A percentile compares a stretch with the other conserved stretches of the same genome.
Evolutionary conservation across 305 asterid genomes (phyloP).

Genomic region (Rubia tinctorum): DNA sequence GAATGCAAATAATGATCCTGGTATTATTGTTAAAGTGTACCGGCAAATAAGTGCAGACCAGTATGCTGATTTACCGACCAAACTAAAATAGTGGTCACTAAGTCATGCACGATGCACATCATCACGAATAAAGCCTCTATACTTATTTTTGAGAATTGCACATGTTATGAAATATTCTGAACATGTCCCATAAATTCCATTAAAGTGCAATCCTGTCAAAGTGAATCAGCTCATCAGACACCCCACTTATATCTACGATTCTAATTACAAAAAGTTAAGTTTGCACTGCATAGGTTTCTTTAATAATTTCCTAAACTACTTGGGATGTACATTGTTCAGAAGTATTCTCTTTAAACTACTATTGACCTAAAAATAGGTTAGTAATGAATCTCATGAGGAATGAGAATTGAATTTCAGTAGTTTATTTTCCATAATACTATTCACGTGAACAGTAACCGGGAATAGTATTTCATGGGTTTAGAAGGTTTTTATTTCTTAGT

Average conservation of each 20-base stretch:
- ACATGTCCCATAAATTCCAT: neutral
- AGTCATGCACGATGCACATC: neutral
- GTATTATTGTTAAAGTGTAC: neutral
- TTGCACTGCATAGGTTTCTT: neutral
- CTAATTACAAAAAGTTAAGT: neutral
- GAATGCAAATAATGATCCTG: neutral
- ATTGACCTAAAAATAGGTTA: neutral
- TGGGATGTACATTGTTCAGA: too few species aligned
- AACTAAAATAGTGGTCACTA: neutral
- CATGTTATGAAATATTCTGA: neutral
- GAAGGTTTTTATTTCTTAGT: too few species aligned
- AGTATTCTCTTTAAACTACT: neutral
- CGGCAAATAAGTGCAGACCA: neutral
- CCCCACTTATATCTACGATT: neutral
- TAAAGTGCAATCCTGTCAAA: neutral
- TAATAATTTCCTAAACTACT: neutral
- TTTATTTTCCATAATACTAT: too few species aligned
- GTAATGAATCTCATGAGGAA: too few species aligned
- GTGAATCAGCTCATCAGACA: neutral
- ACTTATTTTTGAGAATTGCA: neutral
- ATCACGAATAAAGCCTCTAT: neutral
- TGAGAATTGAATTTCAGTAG: too few species aligned
- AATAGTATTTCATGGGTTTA: too few species aligned
- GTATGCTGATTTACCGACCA: neutral
- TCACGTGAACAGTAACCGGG: too few species aligned